Conservation (phyloP, 2,329 filamentous ascomycete species). For the Nectriaceae sp. region DNA sequence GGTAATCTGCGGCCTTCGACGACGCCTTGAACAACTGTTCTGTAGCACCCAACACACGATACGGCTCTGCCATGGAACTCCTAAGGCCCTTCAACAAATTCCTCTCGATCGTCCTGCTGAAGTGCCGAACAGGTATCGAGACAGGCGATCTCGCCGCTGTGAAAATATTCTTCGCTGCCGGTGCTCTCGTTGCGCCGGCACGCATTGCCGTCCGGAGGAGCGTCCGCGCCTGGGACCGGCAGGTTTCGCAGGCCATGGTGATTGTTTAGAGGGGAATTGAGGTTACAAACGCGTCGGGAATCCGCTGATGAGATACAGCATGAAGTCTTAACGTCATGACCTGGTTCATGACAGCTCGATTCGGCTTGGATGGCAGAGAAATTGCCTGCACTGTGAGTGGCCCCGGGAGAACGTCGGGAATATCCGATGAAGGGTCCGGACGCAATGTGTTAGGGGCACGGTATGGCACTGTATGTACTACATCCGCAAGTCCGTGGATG, state of each 20-base stretch:
- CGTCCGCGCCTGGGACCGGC: conserved; percentile 45
- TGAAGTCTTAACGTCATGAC: conserved; percentile 33
- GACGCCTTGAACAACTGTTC: conserved; percentile 79
- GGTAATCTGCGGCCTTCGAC: conserved; percentile 72
- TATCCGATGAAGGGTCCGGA: not conserved
- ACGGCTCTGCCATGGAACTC: conserved; percentile 47
- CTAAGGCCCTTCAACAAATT: conserved; percentile 37
- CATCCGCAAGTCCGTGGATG: no score
- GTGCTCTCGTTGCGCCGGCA: conserved; percentile 27
- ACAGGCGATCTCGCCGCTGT: conserved; percentile 11
- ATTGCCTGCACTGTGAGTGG: conserved; percentile 26
- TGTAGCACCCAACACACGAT: conserved; percentile 78
- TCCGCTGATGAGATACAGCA: conserved; percentile 5
- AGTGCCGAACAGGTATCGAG: conserved; percentile 30
- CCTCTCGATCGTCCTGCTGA: conserved; percentile 38
- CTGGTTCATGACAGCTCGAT: conserved; percentile 29
- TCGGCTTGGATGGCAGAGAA: conserved; percentile 20
- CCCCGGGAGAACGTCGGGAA: conserved; percentile 28
- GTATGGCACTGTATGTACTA: conserved; percentile 15
- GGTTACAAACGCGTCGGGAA: conserved; percentile 4
- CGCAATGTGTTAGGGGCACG: conserved; percentile 7
- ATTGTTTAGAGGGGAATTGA: conserved; percentile 2
- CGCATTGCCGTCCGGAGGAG: conserved; percentile 38
- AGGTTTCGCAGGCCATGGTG: conserved; percentile 50
- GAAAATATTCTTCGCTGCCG: conserved; percentile 25